These are phyloP conservation scores for Cryphonectria nitschkei DNA, from an alignment of 2,329 filamentous ascomycete species.

Conservation along the genomic window DNA sequence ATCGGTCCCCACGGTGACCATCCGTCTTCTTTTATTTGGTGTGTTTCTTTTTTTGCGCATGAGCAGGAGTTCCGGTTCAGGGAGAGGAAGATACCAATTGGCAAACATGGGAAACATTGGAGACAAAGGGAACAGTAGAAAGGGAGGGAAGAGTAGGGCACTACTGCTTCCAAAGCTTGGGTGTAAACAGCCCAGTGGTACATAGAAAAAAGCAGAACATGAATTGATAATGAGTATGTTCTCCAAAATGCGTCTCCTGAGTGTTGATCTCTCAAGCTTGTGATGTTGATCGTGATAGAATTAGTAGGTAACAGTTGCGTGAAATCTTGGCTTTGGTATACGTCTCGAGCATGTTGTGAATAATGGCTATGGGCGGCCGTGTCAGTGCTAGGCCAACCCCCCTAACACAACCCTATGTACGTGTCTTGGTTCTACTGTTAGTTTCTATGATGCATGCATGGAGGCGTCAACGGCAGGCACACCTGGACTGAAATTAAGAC, in stretches of 20 bases:
- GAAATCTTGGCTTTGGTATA: too few species aligned
- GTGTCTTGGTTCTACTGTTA: not conserved
- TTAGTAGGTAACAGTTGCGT: too few species aligned
- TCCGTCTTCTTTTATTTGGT: constrained; percentile 4
- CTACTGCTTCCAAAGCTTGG: too few species aligned
- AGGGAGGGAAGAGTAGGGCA: not conserved
- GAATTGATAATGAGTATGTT: too few species aligned
- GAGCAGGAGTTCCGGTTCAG: constrained; percentile 22
- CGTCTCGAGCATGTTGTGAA: too few species aligned
- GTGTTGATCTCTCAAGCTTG: too few species aligned
- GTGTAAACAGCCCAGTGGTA: too few species aligned
- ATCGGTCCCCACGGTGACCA: constrained; percentile 13
- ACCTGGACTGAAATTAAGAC: too few species aligned
- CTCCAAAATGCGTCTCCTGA: too few species aligned
- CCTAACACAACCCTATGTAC: not conserved
- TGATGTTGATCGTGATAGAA: too few species aligned
- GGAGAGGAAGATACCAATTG: constrained; percentile 22
- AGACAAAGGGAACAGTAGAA: constrained; percentile 4
- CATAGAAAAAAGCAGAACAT: not conserved
- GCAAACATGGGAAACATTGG: constrained; percentile 4
- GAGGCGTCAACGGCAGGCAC: not conserved
- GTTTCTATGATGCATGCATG: not conserved
- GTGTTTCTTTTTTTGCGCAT: constrained; percentile 26
- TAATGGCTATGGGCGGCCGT: not conserved
- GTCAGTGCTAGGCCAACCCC: not conserved